These are phyloP conservation scores for Spizellomyces sp. DNA, from an alignment of 192 early-diverging fungal species.

Conservation along the genomic window DNA sequence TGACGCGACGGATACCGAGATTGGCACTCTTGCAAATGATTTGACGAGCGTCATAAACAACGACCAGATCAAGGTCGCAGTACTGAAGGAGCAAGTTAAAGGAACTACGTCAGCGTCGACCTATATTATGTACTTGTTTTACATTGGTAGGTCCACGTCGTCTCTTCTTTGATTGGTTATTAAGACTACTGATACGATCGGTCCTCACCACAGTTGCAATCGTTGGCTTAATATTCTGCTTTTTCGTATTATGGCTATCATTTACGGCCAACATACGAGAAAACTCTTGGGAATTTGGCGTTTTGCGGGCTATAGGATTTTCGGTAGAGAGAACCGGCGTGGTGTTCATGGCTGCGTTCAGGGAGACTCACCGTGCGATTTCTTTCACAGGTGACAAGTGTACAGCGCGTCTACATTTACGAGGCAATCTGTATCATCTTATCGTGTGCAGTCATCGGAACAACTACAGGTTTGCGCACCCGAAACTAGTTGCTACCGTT, in stretches of 20 bases:
- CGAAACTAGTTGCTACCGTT: no score
- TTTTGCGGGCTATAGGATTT: slow-evolving; percentile 36
- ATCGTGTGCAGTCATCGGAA: slow-evolving; percentile 30
- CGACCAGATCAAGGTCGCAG: slow-evolving; percentile 14
- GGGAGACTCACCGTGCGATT: no score
- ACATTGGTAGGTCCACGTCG: slow-evolving; percentile 18
- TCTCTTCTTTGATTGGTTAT: no score
- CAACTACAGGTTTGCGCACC: slow-evolving; percentile 23
- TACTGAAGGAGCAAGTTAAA: slow-evolving; percentile 17
- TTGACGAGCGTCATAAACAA: slow-evolving; percentile 21
- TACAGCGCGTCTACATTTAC: slow-evolving; percentile 33
- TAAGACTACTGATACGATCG: not conserved
- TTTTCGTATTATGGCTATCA: slow-evolving; percentile 39
- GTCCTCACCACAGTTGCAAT: slow-evolving; percentile 21
- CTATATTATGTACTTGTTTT: slow-evolving; percentile 32
- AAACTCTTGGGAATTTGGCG: slow-evolving; percentile 44
- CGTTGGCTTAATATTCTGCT: slow-evolving; percentile 36
- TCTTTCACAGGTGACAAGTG: slow-evolving; percentile 16
- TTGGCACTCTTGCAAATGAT: slow-evolving; percentile 21
- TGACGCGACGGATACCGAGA: slow-evolving; percentile 11
- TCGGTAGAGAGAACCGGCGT: slow-evolving; percentile 14
- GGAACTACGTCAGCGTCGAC: slow-evolving; percentile 15
- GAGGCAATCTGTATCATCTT: slow-evolving; percentile 37
- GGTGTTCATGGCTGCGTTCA: not conserved
- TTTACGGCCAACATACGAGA: slow-evolving; percentile 43